Base-by-base conservation (phyloP, 257 asterid genomes). In the Prunella vulgaris region DNA sequence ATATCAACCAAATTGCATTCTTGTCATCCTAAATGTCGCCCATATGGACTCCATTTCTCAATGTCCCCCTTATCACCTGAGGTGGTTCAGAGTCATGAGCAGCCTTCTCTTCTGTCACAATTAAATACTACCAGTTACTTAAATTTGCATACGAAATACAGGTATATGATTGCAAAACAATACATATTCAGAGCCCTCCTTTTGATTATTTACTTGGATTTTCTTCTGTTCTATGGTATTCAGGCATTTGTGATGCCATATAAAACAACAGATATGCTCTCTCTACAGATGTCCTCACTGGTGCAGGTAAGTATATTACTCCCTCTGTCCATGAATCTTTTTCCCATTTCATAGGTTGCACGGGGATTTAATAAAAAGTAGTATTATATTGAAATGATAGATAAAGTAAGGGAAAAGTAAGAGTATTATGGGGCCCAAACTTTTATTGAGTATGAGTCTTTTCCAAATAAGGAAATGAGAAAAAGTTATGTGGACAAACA, bases 21-120 rank as follows among this genome's bases (percentile, higher is more conserved):
- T 74, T 84, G 73, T 82, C 79, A 3, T 38, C n/a, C n/a, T 85
- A 15, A 15, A 49, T 17, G 7, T 49, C 7, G 57, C 1, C 25
- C 57, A 17, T 15, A 71, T 4, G 20, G 35, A 30, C 61, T 76
- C 84, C 81, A 87, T 0, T 21, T 66, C 74, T 80, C 70, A 87
- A 74, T 58, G 56, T 49, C 56, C 9, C 9, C 4, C 22, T 49
- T 14, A 12, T 42, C 56, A 49, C 56, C 56, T 40, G 67, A 1
- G 60, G 66, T 25, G 57, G 17, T 51, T 18, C 13, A 15, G 8
- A 2, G 12, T 10, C 60, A 14, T 42, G 52, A 44, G 4, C 20
- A 44, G 24, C 20, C 13, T 51, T 20, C 13, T 3, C n/a, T 8
- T 52, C 59, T 52, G 59, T 21, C 27, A 9, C 59, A 52, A 52